These are phyloP conservation scores for Helminthosporium solani DNA, from an alignment of 2,329 filamentous ascomycete species.

Conservation along the genomic window DNA sequence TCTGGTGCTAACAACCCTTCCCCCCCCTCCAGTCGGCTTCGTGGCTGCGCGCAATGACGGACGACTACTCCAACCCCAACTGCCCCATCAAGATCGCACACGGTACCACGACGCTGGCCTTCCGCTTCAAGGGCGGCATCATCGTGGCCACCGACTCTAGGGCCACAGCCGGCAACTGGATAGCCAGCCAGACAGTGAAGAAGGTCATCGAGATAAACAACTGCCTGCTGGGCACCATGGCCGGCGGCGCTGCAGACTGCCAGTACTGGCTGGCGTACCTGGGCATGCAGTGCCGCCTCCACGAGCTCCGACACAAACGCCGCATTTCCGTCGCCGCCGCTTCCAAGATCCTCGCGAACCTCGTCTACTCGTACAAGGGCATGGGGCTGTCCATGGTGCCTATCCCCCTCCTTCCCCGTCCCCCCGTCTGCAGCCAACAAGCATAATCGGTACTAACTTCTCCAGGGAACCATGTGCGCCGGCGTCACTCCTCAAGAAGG, in stretches of 20 bases:
- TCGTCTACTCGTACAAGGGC: slow-evolving; percentile 98
- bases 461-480: slow-evolving; percentile 89
- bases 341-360: slow-evolving; percentile 96
- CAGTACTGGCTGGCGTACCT: slow-evolving; percentile 99
- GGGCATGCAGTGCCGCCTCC: slow-evolving; percentile 97
- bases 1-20: too few species aligned
- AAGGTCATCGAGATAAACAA: slow-evolving; percentile 99
- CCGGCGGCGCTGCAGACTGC: slow-evolving; percentile 97
- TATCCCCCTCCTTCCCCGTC: background rate
- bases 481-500: slow-evolving; percentile 95
- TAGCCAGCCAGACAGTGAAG: slow-evolving; percentile 99
- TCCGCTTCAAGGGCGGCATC: slow-evolving; percentile 97
- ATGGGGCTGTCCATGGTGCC: slow-evolving; percentile 89
- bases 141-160: slow-evolving; percentile 97
- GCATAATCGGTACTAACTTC: background rate
- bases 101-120: slow-evolving; percentile 95
- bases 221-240: slow-evolving; percentile 94
- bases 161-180: slow-evolving; percentile 98
- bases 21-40: slow-evolving; percentile 69
- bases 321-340: slow-evolving; percentile 96
- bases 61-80: slow-evolving; percentile 93
- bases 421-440: slow-evolving; percentile 3
- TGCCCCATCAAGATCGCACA: slow-evolving; percentile 99
- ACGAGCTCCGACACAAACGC: slow-evolving; percentile 98
- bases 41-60: slow-evolving; percentile 95